Evolutionary conservation across 257 asterid genomes (phyloP), one percentile per base, ranked within the genome.

Genomic region (Striga asiatica): DNA sequence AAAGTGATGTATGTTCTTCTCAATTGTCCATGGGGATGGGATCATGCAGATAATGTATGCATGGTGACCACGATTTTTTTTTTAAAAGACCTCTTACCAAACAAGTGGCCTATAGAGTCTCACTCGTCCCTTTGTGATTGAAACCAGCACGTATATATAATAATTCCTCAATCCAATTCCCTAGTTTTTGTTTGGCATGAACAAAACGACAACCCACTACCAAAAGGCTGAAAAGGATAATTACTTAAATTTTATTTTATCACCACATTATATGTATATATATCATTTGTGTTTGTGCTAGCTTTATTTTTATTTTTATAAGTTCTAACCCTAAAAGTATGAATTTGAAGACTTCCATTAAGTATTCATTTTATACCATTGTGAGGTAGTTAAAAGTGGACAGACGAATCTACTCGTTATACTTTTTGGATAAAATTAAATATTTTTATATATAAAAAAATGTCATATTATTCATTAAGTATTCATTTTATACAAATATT

Each of bases 151-250:
- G 29, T 57, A 58, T 38, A 50, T 22, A 29, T 35, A 19, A 48
- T 19, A 20, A 46, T 65, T 39, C 22, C 58, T 17, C 52, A 54
- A 55, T 50, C n/a, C 58, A 11, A 61, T 39, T 53, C 29, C 47
- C 20, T 20, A 58, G 18, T 52, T 39, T 56, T 64, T 66, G 58
- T 56, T 64, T 72, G 42, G 54, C 61, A 46, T 69, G 61, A 23
- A 57, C 59, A 64, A 73, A 28, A 64, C 77, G 80, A 70, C 79
- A 77, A 54, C 74, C 73, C 73, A 60, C 79, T 73, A 63, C 47
- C 7, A 32, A 67, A 67, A 63, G 64, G 64, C 5, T n/a, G n/a
- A 17, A 45, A 18, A 43, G 50, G 16, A 14, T 18, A 43, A 17
- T 16, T 43, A 43, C 21, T 43, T 17, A 2, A 3, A 1, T 0